Conservation (phyloP, 257 asterid species). For the Nicotiana knightiana region DNA sequence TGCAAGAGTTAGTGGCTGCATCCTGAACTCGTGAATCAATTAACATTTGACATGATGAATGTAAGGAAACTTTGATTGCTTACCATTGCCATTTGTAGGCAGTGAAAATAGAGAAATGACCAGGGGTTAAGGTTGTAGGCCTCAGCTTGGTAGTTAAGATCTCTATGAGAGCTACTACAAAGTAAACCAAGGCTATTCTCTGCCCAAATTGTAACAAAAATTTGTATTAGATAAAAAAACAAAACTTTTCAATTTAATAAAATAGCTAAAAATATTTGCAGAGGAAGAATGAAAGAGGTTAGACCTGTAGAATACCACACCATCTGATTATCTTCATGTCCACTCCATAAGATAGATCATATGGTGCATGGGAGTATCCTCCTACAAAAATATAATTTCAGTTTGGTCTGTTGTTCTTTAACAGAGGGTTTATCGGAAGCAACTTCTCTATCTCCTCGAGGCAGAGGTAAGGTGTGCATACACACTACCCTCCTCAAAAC, state of each 20-base stretch:
- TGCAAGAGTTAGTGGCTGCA: too few relatives aligned
- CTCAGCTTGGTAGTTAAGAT: slow-evolving; percentile 59
- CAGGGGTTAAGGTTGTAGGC: slow-evolving; percentile 40
- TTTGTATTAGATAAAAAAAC: not conserved
- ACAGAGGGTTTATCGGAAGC: too few relatives aligned
- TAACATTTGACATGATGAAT: not conserved
- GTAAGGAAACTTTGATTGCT: not conserved
- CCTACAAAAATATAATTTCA: slow-evolving; percentile 30
- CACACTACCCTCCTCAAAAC: too few relatives aligned
- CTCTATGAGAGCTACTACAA: slow-evolving; percentile 73
- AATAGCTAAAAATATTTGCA: not conserved
- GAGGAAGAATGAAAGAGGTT: not conserved
- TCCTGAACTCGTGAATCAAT: not conserved
- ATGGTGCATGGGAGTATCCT: slow-evolving; percentile 87
- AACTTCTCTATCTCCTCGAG: too few relatives aligned
- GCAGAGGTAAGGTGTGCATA: too few relatives aligned
- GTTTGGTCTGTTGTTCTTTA: not conserved
- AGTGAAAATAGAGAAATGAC: slow-evolving; percentile 55
- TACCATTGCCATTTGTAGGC: slow-evolving; percentile 93
- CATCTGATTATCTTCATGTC: slow-evolving; percentile 73
- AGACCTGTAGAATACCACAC: slow-evolving; percentile 82
- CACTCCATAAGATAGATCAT: slow-evolving; percentile 56
- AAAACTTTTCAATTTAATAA: not conserved
- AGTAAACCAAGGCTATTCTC: slow-evolving; percentile 92
- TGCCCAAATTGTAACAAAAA: slow-evolving; percentile 13